Evolutionary conservation across 2,329 filamentous ascomycete species (phyloP).

Genomic region (Alternaria sp.): DNA sequence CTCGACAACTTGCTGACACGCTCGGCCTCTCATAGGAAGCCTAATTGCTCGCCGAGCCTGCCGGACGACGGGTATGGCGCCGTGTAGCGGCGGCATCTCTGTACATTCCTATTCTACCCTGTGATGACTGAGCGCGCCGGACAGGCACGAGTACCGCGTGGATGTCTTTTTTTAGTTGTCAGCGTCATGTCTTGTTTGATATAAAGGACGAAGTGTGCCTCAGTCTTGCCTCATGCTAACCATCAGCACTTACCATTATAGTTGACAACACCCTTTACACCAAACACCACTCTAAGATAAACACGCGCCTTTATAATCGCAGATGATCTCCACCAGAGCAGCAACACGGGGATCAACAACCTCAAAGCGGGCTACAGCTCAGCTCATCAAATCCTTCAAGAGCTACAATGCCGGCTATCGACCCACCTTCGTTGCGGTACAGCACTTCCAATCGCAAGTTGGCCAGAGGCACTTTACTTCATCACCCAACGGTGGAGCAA

Average conservation of each 20-base stretch:
- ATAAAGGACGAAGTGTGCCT: constrained; percentile 39
- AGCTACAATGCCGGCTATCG: constrained; percentile 40
- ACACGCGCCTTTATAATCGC: constrained; percentile 18
- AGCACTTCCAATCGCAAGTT: constrained; percentile 33
- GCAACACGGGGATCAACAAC: constrained; percentile 38
- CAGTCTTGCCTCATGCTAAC: constrained; percentile 29
- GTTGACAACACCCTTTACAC: constrained; percentile 1
- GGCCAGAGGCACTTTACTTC: constrained; percentile 54
- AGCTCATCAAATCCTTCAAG: constrained; percentile 51
- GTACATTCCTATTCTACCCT: constrained; percentile 30
- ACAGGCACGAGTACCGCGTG: constrained; percentile 8
- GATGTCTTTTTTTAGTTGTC: constrained; percentile 20
- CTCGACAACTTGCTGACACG: constrained; percentile 9
- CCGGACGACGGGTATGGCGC: constrained; percentile 16
- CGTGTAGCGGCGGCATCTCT: constrained; percentile 18
- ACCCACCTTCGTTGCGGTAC: constrained; percentile 45
- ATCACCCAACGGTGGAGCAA: constrained; percentile 39
- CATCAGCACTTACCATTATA: constrained; percentile 21
- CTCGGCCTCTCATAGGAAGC: constrained; percentile 10
- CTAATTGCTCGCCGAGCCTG: constrained; percentile 16
- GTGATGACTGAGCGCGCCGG: constrained; percentile 29
- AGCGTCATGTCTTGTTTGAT: constrained; percentile 32
- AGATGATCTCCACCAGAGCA: constrained; percentile 42
- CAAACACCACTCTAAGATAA: constrained; percentile 11
- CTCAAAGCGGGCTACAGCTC: constrained; percentile 49